Evolutionary conservation across 1,284 basidiomycete species (phyloP).

Genomic region (Moesziomyces sp.): DNA sequence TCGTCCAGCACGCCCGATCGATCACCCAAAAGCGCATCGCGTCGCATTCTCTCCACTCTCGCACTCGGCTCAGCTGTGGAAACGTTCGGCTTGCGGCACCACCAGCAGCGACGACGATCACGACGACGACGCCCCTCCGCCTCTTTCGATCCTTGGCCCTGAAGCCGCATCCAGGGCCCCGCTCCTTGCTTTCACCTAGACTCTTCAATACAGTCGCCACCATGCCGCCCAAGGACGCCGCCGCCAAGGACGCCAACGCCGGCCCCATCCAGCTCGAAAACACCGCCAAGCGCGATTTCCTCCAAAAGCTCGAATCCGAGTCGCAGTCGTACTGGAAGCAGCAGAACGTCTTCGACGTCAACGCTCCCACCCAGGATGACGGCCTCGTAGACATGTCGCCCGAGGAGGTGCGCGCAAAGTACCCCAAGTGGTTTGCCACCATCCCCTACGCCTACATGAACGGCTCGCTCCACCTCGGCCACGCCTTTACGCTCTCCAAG

Average conservation of each 20-base stretch:
- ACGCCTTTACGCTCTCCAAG: constrained; percentile 98
- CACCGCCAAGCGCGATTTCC: constrained; percentile 89
- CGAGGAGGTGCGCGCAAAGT: constrained; percentile 72
- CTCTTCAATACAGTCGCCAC: constrained; percentile 5
- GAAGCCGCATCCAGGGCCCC: constrained; percentile 39
- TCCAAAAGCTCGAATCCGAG: constrained; percentile 83
- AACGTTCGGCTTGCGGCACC: background rate
- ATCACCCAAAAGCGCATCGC: background rate
- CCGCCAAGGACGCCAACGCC: constrained; percentile 18
- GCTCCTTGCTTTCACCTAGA: background rate
- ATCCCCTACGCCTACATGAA: constrained; percentile 94
- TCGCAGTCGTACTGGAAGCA: constrained; percentile 83
- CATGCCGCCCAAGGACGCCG: constrained; percentile 53
- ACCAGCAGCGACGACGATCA: no score
- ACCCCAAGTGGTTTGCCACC: constrained; percentile 96
- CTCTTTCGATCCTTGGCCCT: constrained; percentile 43
- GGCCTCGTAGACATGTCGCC: constrained; percentile 56
- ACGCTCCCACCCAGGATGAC: constrained; percentile 74
- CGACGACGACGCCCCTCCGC: constrained; percentile 33
- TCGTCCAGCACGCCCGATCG: background rate
- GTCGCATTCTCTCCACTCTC: background rate
- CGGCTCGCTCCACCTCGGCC: constrained; percentile 93
- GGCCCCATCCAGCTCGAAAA: constrained; percentile 68
- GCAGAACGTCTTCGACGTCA: constrained; percentile 77
- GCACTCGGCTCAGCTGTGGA: background rate